phyloP scores from a whole-genome alignment of 2,329 filamentous ascomycete genomes.

The Colletotrichum sp. region DNA sequence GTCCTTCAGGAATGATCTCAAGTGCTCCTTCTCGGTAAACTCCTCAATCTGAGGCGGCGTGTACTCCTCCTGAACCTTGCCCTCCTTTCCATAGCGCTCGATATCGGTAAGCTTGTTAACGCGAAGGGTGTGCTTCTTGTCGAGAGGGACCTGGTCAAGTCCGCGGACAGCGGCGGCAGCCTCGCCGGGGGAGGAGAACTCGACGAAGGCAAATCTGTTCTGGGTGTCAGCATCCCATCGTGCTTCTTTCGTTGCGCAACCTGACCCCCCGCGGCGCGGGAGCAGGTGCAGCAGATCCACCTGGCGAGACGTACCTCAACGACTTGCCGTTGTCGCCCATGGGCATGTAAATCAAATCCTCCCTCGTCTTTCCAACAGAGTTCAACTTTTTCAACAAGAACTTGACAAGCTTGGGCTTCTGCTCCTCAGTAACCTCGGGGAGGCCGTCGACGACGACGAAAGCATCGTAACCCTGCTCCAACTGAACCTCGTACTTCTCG shows the following conservation, averaged over 20 bases:
- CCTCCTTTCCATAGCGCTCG: conserved; percentile 93
- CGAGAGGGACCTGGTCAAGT: conserved; percentile 84
- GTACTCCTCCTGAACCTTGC: conserved; percentile 92
- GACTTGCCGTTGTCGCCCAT: conserved; percentile 87
- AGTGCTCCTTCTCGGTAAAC: conserved; percentile 91
- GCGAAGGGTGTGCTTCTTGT: conserved; percentile 94
- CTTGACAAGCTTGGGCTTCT: conserved; percentile 93
- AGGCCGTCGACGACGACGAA: conserved; percentile 97
- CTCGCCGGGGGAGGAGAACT: conserved; percentile 90
- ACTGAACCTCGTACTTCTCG: conserved; percentile 93
- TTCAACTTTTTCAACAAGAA: conserved; percentile 95
- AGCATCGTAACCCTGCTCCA: conserved; percentile 94
- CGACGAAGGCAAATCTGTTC: conserved; percentile 90
- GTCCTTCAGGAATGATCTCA: conserved; percentile 92
- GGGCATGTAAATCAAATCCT: conserved; percentile 93
- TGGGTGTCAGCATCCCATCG: conserved; percentile 4
- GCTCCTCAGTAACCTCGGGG: conserved; percentile 86
- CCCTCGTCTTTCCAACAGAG: conserved; percentile 81
- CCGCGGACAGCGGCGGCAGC: conserved; percentile 88
- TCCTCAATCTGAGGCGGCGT: conserved; percentile 79
- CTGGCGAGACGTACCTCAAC: conserved; percentile 68
- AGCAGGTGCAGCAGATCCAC: conserved; percentile 1
- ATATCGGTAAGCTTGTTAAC: conserved; percentile 99
- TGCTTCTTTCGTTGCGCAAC: neutral
- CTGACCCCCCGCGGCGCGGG: neutral